phyloP scores from a whole-genome alignment of 75 land plant genomes.

The Pinus albicaulis region DNA sequence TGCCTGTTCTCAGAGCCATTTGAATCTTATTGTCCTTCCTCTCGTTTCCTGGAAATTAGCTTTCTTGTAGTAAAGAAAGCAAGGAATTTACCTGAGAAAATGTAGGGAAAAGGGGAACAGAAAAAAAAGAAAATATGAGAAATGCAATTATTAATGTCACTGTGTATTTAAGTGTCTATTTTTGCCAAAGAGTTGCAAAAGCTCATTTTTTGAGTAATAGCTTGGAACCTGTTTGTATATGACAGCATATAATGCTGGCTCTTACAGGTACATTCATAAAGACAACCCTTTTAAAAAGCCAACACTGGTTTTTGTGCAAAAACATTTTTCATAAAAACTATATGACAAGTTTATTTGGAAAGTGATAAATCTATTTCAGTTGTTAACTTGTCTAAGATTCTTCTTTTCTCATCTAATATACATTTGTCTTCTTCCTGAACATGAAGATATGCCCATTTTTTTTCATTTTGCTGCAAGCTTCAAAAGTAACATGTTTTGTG shows the following conservation, averaged over 20 bases:
- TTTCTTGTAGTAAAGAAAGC: not conserved
- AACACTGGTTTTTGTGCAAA: not conserved
- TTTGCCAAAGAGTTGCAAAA: not conserved
- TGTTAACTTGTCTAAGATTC: no score
- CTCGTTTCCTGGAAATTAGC: not conserved
- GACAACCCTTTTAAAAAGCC: not conserved
- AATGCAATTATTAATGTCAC: not conserved
- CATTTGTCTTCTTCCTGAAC: not conserved
- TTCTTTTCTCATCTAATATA: not conserved
- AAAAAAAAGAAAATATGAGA: not conserved
- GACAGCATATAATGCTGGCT: not conserved
- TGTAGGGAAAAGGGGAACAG: not conserved
- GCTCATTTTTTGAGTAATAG: not conserved
- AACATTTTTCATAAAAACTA: not conserved
- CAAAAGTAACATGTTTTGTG: not conserved
- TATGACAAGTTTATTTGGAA: not conserved
- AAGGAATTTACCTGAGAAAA: not conserved
- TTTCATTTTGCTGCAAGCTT: not conserved
- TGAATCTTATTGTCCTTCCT: not conserved
- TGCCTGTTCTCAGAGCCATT: not conserved
- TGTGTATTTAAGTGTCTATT: not conserved
- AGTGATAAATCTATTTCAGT: no score
- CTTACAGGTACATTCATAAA: not conserved
- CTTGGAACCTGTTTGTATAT: not conserved
- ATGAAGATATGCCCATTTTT: not conserved